Conservation (phyloP, 2,329 filamentous ascomycete genomes). For the Cercospora janseana region DNA sequence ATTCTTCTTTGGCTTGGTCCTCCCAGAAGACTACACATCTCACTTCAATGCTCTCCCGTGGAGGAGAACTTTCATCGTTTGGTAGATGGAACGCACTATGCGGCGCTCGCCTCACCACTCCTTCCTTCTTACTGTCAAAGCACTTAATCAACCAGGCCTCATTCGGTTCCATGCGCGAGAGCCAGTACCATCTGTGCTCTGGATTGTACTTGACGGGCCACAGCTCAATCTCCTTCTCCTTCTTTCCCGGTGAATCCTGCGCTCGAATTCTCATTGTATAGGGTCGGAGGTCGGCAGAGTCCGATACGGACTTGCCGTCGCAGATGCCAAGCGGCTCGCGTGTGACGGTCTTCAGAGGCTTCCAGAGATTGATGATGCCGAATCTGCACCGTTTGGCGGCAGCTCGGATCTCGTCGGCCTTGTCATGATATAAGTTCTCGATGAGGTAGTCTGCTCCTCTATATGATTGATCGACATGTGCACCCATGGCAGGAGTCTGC, state of each 20-base stretch:
- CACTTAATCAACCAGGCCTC: conserved; percentile 24
- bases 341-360: conserved; percentile 18
- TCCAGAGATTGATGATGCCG: conserved; percentile 25
- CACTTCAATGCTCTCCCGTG: conserved; percentile 24
- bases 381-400: conserved; percentile 12
- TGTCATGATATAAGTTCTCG: not conserved
- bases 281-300: conserved; percentile 11
- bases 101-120: conserved; percentile 15
- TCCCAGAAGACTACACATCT: conserved; percentile 23
- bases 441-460: conserved; percentile 5
- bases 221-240: conserved; percentile 2
- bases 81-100: conserved; percentile 17
- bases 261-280: not conserved
- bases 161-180: conserved; percentile 18
- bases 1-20: conserved; percentile 6
- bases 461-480: conserved; percentile 14
- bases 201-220: conserved; percentile 14
- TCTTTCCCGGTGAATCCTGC: not conserved
- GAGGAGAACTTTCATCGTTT: conserved; percentile 14
- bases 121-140: conserved; percentile 21
- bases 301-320: conserved; percentile 15
- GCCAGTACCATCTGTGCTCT: conserved; percentile 22
- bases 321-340: conserved; percentile 20
- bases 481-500: conserved; percentile 2
- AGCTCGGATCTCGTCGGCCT: not conserved